Evolutionary conservation across 768 basidiomycete genomes (phyloP).

Genomic region (Cubamyces sp.): DNA sequence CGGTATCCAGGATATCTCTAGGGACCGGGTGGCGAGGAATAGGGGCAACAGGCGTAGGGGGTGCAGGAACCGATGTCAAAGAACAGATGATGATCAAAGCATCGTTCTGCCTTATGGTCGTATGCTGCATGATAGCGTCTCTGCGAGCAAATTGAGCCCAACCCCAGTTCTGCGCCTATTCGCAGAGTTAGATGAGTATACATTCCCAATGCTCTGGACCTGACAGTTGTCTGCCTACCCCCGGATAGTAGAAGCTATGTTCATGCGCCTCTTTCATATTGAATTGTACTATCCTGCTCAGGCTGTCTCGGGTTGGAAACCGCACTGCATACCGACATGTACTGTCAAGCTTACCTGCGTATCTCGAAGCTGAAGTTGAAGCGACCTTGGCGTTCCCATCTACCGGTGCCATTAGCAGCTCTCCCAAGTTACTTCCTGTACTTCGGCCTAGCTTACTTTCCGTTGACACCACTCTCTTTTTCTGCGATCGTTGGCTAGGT

Average conservation of each 20-base stretch:
- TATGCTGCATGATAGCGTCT: conserved; percentile 64
- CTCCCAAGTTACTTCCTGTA: background rate
- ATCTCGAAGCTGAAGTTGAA: conserved; percentile 87
- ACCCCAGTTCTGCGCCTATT: conserved; percentile 84
- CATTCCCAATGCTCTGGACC: background rate
- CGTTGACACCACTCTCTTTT: conserved; percentile 63
- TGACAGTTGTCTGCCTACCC: background rate
- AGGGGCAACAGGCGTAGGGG: conserved; percentile 49
- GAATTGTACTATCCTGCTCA: conserved; percentile 56
- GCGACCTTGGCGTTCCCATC: conserved; percentile 85
- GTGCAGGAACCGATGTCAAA: conserved; percentile 68
- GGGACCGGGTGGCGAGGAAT: conserved; percentile 62
- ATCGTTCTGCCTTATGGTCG: conserved; percentile 57
- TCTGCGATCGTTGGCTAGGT: conserved; percentile 76
- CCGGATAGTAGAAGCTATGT: conserved; percentile 69
- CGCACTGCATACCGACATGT: background rate
- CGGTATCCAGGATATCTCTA: conserved; percentile 63
- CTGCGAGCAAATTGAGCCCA: conserved; percentile 85
- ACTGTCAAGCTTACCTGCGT: conserved; percentile 51
- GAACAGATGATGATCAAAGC: conserved; percentile 78
- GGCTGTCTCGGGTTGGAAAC: conserved; percentile 26
- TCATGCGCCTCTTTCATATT: conserved; percentile 80
- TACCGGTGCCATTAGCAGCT: conserved; percentile 29
- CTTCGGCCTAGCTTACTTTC: conserved; percentile 46
- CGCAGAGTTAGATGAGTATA: background rate